Evolutionary conservation across 2,329 filamentous ascomycete genomes (phyloP), one percentile per base, ranked within the genome.

Genomic region (Epicoccum nigrum): DNA sequence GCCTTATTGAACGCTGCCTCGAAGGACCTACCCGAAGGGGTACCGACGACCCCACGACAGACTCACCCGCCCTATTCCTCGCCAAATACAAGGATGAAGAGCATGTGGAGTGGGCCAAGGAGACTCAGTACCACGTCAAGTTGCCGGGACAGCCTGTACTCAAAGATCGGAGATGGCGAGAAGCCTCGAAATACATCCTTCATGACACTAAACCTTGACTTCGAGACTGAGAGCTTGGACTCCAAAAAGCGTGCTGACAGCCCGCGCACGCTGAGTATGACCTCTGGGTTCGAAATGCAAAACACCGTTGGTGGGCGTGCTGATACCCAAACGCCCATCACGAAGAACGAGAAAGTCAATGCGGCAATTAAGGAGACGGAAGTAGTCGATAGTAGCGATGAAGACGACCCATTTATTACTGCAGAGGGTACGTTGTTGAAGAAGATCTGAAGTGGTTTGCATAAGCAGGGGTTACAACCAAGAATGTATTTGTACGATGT

Each of bases 1-100:
- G 49, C 62, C 4, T 51, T 65, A 2, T 50, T 65, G 8, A 65
- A 69, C 51, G 55, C 60, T 12, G 61, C 59, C 2, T 65, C 64
- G 15, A 52, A 52, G 25, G 56, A 62, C 19, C 53, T 69, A 8
- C 62, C 65, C n/a, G 41, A 45, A 20, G 53, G 21, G 6, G 27
- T 69, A 1, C 63, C 64, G n/a, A 67, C 59, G 3, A 58, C 58
- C 1, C 60, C 63, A 1, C 57, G 50, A 13, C 57, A 56, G 16
- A 51, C 43, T 13, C 62, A 65, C 39, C 47, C 55, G 27, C 59
- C 63, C 2, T 35, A 55, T 21, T 56, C 53, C 17, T 49, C 64
- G n/a, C 60, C 58, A 9, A 34, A 59, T 11, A 50, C 50, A 8
- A 57, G 62, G n/a, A 64, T 67, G 61, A 64, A 68, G 27, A 59